Percentiles rank a stretch among this genome's conserved stretches.
These are phyloP conservation scores for Babjeviella inositovora DNA, from an alignment of 805 yeast species.

Conservation along the genomic window DNA sequence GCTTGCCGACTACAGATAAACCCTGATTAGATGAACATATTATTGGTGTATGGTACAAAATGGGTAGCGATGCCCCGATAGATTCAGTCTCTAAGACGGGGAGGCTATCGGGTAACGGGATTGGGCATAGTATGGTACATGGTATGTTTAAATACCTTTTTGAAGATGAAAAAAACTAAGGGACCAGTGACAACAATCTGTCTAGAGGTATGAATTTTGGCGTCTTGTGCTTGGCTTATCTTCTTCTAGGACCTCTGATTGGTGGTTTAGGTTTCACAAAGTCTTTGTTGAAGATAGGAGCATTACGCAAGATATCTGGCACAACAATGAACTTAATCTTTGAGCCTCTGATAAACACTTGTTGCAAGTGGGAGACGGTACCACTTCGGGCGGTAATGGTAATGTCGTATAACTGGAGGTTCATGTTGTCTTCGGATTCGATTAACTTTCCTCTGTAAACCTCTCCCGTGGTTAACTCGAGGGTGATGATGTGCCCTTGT, in stretches of 20 bases:
- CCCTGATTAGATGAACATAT: too few species aligned
- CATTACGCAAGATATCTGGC: slow-evolving; percentile 23
- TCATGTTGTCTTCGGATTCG: slow-evolving; percentile 29
- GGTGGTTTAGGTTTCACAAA: slow-evolving; percentile 24
- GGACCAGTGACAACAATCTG: too few species aligned
- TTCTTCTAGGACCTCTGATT: slow-evolving; percentile 15
- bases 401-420: slow-evolving; percentile 21
- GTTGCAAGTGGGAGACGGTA: slow-evolving; percentile 19
- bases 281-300: slow-evolving; percentile 18
- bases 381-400: slow-evolving; percentile 20
- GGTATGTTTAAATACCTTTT: too few species aligned
- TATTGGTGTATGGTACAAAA: too few species aligned
- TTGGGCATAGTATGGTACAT: too few species aligned
- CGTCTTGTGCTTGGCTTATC: too few species aligned
- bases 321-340: slow-evolving; percentile 24
- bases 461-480: slow-evolving; percentile 26
- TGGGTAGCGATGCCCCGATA: too few species aligned
- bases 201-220: too few species aligned
- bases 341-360: slow-evolving; percentile 26
- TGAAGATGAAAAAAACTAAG: too few species aligned
- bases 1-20: too few species aligned
- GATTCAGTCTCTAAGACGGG: too few species aligned
- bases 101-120: too few species aligned
- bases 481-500: slow-evolving; percentile 24
- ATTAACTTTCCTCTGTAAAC: slow-evolving; percentile 24